phyloP scores from a whole-genome alignment of 148 eudicot species.

The Persicaria maculosa region DNA sequence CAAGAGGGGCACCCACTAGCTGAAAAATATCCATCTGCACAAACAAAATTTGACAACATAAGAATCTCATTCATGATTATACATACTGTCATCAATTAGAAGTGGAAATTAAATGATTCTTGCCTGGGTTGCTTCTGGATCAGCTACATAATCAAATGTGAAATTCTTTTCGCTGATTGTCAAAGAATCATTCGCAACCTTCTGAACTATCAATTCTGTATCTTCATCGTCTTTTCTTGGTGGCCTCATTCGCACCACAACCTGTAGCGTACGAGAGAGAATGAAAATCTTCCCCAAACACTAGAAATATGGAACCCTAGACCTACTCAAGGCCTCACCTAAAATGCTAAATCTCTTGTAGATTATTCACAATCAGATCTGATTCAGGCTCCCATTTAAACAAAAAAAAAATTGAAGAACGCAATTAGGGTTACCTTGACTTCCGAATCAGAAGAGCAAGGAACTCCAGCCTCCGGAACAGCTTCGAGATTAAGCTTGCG shows the following conservation, averaged over 20 bases:
- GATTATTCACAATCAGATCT: neutral
- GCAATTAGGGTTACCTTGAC: conserved; percentile 44
- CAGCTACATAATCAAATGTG: conserved; percentile 88
- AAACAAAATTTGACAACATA: conserved; percentile 13
- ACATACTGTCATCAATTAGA: neutral
- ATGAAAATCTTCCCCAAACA: neutral
- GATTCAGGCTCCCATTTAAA: neutral
- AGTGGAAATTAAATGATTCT: conserved; percentile 17
- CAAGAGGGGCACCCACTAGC: conserved; percentile 90
- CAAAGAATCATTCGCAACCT: conserved; percentile 64
- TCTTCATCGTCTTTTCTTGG: conserved; percentile 68
- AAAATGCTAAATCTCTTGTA: neutral
- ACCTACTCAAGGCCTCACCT: neutral
- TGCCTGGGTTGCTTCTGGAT: conserved; percentile 77
- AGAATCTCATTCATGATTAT: conserved; percentile 1
- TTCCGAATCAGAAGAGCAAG: conserved; percentile 59
- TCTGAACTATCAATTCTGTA: conserved; percentile 61
- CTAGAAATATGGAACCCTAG: neutral
- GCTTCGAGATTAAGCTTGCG: conserved; percentile 51
- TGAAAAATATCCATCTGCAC: conserved; percentile 77
- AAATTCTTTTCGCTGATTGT: conserved; percentile 62
- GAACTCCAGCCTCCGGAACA: conserved; percentile 26
- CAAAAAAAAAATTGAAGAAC: neutral
- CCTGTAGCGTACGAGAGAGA: conserved; percentile 27
- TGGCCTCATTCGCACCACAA: conserved; percentile 85